phyloP scores from a whole-genome alignment of 768 basidiomycete genomes.

The Russula sp. region DNA sequence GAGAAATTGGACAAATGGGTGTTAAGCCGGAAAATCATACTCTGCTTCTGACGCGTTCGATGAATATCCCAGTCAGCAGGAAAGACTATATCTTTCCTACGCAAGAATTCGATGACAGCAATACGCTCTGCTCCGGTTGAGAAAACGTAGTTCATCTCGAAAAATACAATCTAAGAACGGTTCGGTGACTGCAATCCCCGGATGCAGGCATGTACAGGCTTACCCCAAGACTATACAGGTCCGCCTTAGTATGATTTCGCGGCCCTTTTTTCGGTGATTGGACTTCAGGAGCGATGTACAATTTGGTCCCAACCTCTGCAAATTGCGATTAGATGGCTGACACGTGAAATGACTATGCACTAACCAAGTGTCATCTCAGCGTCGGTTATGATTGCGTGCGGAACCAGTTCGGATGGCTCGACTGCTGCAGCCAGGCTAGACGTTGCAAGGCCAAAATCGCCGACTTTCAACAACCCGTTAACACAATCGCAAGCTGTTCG shows the following conservation, averaged over 20 bases:
- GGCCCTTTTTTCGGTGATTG: slow-evolving; percentile 55
- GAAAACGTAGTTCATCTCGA: slow-evolving; percentile 92
- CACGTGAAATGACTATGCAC: slow-evolving; percentile 20
- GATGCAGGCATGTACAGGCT: slow-evolving; percentile 34
- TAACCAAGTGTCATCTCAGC: slow-evolving; percentile 74
- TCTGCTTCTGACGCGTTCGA: slow-evolving; percentile 62
- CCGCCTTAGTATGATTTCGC: slow-evolving; percentile 83
- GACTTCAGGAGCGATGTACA: slow-evolving; percentile 94
- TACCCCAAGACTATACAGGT: slow-evolving; percentile 93
- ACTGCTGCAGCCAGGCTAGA: slow-evolving; percentile 76
- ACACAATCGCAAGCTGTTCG: slow-evolving; percentile 1
- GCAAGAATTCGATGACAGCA: slow-evolving; percentile 72
- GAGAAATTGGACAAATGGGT: neutral
- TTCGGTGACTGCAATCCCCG: slow-evolving; percentile 5
- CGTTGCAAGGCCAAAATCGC: slow-evolving; percentile 91
- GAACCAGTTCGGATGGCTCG: slow-evolving; percentile 65
- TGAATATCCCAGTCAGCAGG: slow-evolving; percentile 70
- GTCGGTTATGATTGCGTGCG: slow-evolving; percentile 46
- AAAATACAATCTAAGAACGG: slow-evolving; percentile 77
- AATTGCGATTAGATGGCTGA: slow-evolving; percentile 4
- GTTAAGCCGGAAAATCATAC: slow-evolving; percentile 41
- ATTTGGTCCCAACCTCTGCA: slow-evolving; percentile 80
- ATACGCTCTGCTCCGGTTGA: slow-evolving; percentile 81
- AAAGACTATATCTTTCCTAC: slow-evolving; percentile 71
- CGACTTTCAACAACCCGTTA: slow-evolving; percentile 48